These are phyloP conservation scores for Fusarium sp. DNA, from an alignment of 2,329 filamentous ascomycete species.

Conservation along the genomic window DNA sequence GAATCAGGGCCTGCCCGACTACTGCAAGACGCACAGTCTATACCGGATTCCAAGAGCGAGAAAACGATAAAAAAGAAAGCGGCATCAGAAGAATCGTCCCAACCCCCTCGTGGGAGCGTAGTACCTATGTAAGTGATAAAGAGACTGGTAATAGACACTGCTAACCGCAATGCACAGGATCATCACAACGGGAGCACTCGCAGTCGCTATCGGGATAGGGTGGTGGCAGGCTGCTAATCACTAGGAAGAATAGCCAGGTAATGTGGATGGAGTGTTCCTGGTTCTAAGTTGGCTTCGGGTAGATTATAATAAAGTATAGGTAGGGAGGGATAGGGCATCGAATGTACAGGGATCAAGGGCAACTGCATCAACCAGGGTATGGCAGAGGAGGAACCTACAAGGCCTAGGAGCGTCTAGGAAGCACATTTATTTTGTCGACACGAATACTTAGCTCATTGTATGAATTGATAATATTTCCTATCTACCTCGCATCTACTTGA, in stretches of 20 bases:
- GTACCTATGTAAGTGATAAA: constrained; percentile 35
- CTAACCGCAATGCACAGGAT: constrained; percentile 36
- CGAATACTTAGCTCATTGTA: neutral
- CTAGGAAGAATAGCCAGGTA: constrained; percentile 5
- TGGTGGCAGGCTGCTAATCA: constrained; percentile 42
- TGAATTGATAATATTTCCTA: neutral
- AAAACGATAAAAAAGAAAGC: constrained; percentile 7
- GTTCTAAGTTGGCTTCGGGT: constrained; percentile 17
- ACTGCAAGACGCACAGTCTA: neutral
- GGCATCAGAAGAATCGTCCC: constrained; percentile 13
- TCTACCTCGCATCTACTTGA: neutral
- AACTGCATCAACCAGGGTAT: constrained; percentile 14
- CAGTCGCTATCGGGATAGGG: constrained; percentile 42
- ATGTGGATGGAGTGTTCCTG: neutral
- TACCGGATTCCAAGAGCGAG: neutral
- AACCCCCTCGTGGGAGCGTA: constrained; percentile 21
- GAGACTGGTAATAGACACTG: neutral
- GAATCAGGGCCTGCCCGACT: neutral
- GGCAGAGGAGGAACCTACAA: constrained; percentile 16
- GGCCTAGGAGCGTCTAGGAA: constrained; percentile 24
- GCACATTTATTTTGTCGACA: constrained; percentile 17
- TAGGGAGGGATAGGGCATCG: neutral
- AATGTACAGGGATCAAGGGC: neutral
- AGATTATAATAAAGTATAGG: constrained; percentile 6
- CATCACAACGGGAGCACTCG: constrained; percentile 42